Evolutionary conservation across 352 stramenopile genomes (phyloP).

Genomic region (Phytophthora brassicae): DNA sequence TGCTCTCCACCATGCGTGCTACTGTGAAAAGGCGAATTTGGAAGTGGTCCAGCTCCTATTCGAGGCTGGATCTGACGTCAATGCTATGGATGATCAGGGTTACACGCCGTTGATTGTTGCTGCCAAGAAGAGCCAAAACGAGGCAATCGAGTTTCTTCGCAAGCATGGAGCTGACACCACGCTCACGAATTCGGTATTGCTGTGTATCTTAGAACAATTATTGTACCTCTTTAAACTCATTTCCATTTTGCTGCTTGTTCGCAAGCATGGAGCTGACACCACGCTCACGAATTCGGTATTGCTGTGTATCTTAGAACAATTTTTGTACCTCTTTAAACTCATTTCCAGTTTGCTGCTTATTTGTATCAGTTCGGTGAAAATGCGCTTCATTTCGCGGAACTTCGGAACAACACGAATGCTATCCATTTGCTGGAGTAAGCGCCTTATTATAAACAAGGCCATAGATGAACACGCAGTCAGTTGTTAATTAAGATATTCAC

Average conservation of each 20-base stretch:
- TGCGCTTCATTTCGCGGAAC: conserved; percentile 61
- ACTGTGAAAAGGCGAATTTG: conserved; percentile 61
- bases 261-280: conserved; percentile 50
- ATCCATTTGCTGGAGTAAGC: conserved; percentile 42
- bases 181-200: conserved; percentile 46
- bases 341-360: not conserved
- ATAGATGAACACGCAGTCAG: too few relatives aligned
- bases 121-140: conserved; percentile 73
- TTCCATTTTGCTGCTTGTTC: not conserved
- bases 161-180: conserved; percentile 51
- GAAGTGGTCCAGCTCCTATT: conserved; percentile 59
- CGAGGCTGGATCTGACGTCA: conserved; percentile 59
- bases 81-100: conserved; percentile 59
- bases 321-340: not conserved
- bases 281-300: conserved; percentile 49
- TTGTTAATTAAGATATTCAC: too few relatives aligned
- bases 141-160: conserved; percentile 55
- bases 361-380: conserved; percentile 59
- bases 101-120: conserved; percentile 71
- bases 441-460: too few relatives aligned
- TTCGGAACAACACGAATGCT: conserved; percentile 56
- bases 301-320: not conserved
- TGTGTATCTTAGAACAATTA: not conserved
- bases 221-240: not conserved
- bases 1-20: conserved; percentile 77